Evolutionary conservation across 2,329 filamentous ascomycete genomes (phyloP).

Genomic region (Pseudonectria buxi): DNA sequence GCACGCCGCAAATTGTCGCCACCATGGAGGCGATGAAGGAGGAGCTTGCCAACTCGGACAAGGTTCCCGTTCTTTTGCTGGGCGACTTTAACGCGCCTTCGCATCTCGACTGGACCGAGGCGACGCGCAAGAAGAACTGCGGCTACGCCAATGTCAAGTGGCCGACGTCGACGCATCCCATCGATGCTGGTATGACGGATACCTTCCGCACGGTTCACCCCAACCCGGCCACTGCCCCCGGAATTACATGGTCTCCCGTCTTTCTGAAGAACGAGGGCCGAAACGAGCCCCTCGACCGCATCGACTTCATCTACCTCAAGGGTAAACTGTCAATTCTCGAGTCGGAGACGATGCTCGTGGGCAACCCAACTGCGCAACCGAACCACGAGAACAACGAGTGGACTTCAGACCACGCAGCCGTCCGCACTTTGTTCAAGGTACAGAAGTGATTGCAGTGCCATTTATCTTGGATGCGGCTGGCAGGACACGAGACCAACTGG

Average conservation of each 20-base stretch:
- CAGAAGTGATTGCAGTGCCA: too few species aligned
- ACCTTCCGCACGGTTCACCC: constrained; percentile 32
- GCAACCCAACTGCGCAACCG: constrained; percentile 27
- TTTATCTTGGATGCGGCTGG: too few species aligned
- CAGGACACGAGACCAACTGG: too few species aligned
- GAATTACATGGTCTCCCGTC: constrained; percentile 36
- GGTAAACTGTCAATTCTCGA: constrained; percentile 25
- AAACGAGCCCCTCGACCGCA: constrained; percentile 33
- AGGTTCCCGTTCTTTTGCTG: constrained; percentile 29
- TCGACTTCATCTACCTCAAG: constrained; percentile 37
- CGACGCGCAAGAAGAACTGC: constrained; percentile 28
- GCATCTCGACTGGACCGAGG: constrained; percentile 35
- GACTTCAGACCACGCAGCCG: constrained; percentile 34
- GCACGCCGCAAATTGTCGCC: constrained; percentile 31
- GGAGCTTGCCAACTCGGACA: constrained; percentile 24
- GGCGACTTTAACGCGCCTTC: constrained; percentile 40
- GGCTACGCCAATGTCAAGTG: constrained; percentile 28
- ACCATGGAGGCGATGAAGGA: constrained; percentile 27
- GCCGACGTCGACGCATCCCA: constrained; percentile 32
- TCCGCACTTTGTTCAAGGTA: constrained; percentile 4
- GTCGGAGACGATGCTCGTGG: constrained; percentile 27
- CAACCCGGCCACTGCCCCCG: constrained; percentile 26
- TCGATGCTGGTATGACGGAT: constrained; percentile 31
- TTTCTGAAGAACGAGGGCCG: constrained; percentile 25
- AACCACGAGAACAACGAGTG: constrained; percentile 33